These are phyloP conservation scores for Lactarius evosmus DNA, from an alignment of 768 basidiomycete species.

Conservation along the genomic window DNA sequence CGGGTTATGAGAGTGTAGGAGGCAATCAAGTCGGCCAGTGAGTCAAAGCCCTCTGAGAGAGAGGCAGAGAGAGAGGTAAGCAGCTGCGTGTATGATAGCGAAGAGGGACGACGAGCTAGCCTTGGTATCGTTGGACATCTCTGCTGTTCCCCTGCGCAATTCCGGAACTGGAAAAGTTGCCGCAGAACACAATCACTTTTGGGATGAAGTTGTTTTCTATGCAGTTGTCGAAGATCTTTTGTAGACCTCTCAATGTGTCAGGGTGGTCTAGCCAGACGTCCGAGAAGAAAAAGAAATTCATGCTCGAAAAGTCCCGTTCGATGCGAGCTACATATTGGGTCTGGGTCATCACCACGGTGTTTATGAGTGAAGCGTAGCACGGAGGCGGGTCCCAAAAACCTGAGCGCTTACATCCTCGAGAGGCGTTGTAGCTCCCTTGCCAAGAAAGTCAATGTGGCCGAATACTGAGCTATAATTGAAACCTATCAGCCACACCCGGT, in stretches of 20 bases:
- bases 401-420: constrained; percentile 74
- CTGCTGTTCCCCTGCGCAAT: constrained; percentile 74
- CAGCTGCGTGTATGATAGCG: not conserved
- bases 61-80: constrained; percentile 10
- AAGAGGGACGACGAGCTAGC: constrained; percentile 38
- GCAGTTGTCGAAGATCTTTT: constrained; percentile 86
- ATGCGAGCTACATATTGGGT: constrained; percentile 59
- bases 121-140: constrained; percentile 83
- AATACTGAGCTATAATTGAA: constrained; percentile 69
- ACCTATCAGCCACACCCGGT: constrained; percentile 17
- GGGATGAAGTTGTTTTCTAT: constrained; percentile 86
- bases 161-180: constrained; percentile 88
- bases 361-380: not conserved
- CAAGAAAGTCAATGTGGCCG: constrained; percentile 95
- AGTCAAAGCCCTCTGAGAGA: constrained; percentile 77
- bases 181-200: constrained; percentile 86
- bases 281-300: constrained; percentile 90
- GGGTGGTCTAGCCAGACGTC: constrained; percentile 96
- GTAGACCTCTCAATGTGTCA: constrained; percentile 72
- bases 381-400: not conserved
- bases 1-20: constrained; percentile 76
- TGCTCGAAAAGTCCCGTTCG: constrained; percentile 64
- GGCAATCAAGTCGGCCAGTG: constrained; percentile 78
- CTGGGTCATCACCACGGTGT: constrained; percentile 30
- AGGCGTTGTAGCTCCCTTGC: constrained; percentile 87